phyloP scores from a whole-genome alignment of 176 grass and related monocot species.

The Aegilops sharonensis region DNA sequence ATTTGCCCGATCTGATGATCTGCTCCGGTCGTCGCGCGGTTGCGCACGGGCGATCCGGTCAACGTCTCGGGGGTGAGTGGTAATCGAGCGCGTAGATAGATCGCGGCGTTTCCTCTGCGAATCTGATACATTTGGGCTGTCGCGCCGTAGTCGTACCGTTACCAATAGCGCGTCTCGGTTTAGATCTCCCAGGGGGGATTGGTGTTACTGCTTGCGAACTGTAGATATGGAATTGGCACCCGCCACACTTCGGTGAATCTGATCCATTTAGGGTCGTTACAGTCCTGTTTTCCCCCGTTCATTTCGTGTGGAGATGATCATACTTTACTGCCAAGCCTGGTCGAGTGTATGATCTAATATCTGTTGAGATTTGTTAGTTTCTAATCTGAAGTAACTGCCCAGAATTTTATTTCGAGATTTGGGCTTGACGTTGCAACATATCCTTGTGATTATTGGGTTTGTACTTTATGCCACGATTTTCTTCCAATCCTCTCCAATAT shows the following conservation, averaged over 20 bases:
- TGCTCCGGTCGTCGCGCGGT: conserved; percentile 15
- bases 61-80: neutral
- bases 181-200: neutral
- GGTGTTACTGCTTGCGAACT: neutral
- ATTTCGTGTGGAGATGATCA: neutral
- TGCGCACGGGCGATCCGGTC: neutral
- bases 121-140: neutral
- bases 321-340: neutral
- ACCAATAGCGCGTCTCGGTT: neutral
- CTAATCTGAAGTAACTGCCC: neutral
- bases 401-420: neutral
- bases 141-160: neutral
- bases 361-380: neutral
- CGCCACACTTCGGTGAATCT: neutral
- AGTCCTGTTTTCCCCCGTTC: neutral
- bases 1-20: conserved; percentile 33
- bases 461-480: neutral
- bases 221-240: neutral
- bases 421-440: neutral
- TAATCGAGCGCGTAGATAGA: neutral
- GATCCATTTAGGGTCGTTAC: neutral
- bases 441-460: neutral
- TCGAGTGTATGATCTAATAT: neutral
- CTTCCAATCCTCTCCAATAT: neutral
- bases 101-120: neutral